Conservation (phyloP, 164 flowering plant genomes). For the Nymphaea colorata region DNA sequence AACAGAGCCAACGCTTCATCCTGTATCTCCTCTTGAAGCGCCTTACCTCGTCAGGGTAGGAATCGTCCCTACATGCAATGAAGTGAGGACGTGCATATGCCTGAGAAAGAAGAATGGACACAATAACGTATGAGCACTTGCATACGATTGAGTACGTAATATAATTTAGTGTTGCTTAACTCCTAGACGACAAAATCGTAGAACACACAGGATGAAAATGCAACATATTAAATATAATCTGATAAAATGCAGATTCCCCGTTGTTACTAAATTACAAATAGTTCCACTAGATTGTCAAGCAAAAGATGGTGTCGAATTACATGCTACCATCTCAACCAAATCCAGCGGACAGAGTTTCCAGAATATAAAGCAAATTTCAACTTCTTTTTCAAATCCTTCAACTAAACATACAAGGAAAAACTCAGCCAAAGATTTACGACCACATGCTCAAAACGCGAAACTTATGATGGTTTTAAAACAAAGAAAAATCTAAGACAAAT, state of each 20-base stretch:
- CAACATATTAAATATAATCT: background rate
- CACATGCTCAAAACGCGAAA: too few relatives aligned
- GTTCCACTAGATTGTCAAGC: too few relatives aligned
- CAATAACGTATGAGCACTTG: background rate
- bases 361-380: too few relatives aligned
- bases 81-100: background rate
- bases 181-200: too few relatives aligned
- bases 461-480: too few relatives aligned
- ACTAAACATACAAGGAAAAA: background rate
- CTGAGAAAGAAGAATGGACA: background rate
- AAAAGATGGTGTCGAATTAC: too few relatives aligned
- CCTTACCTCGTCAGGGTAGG: background rate
- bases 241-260: background rate
- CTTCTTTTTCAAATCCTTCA: background rate
- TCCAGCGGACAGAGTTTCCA: background rate
- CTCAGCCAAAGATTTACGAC: background rate
- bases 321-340: background rate
- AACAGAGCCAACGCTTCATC: background rate
- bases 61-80: background rate
- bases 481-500: background rate
- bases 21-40: background rate
- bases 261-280: background rate
- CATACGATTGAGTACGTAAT: too few relatives aligned
- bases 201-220: background rate
- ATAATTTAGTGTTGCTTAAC: too few relatives aligned